Evolutionary conservation across 2,329 filamentous ascomycete species (phyloP).

Genomic region (Phialophora tarda): DNA sequence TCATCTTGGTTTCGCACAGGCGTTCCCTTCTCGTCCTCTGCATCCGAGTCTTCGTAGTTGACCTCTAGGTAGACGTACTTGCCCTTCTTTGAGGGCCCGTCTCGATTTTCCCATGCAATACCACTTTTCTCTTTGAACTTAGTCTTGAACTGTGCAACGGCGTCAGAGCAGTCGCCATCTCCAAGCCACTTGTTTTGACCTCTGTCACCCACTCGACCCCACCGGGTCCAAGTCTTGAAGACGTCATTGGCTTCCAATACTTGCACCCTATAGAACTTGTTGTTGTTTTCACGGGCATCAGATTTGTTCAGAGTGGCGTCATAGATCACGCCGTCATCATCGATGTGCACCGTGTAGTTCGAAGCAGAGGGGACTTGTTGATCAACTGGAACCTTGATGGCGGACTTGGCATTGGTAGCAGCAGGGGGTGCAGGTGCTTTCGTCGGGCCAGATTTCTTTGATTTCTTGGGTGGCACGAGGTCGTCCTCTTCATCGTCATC

Average conservation of each 20-base stretch:
- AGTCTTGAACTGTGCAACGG: constrained; percentile 56
- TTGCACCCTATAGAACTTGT: constrained; percentile 70
- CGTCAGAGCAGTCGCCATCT: constrained; percentile 46
- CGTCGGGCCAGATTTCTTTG: constrained; percentile 11
- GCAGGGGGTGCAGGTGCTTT: constrained; percentile 35
- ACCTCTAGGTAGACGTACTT: constrained; percentile 83
- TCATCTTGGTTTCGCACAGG: constrained; percentile 38
- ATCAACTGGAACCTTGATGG: constrained; percentile 59
- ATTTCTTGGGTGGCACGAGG: constrained; percentile 12
- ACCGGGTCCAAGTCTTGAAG: constrained; percentile 71
- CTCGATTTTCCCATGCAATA: constrained; percentile 57
- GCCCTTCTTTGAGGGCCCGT: constrained; percentile 56
- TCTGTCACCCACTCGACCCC: constrained; percentile 73
- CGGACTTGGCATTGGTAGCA: constrained; percentile 42
- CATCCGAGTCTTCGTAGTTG: constrained; percentile 74
- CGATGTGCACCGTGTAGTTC: constrained; percentile 67
- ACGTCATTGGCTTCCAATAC: constrained; percentile 47
- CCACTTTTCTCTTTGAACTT: constrained; percentile 66
- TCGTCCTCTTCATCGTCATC: constrained; percentile 27
- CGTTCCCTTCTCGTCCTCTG: constrained; percentile 47
- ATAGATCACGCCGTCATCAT: constrained; percentile 69
- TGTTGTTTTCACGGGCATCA: constrained; percentile 59
- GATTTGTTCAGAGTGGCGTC: constrained; percentile 82
- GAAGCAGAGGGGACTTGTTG: constrained; percentile 48
- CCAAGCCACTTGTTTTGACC: constrained; percentile 55